Evolutionary conservation across 2,329 filamentous ascomycete species (phyloP).

Genomic region (Ascochyta lentis): DNA sequence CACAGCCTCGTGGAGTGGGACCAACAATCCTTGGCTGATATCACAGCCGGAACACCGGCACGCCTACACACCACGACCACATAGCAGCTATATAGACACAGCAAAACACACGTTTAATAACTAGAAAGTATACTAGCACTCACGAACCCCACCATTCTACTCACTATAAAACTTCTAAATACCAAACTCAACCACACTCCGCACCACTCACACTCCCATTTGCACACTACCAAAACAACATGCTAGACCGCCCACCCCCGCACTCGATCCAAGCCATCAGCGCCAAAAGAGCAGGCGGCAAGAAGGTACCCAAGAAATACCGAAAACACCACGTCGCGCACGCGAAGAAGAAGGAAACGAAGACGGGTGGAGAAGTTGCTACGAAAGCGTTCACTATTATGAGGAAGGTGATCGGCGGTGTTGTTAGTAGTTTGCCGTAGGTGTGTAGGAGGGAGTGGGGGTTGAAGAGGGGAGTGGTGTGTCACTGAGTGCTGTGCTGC

Average conservation of each 20-base stretch:
- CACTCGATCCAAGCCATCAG: conserved; percentile 27
- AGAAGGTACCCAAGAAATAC: conserved; percentile 26
- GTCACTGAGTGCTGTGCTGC: too few relatives aligned
- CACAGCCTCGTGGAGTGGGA: conserved; percentile 1
- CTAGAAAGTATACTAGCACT: background rate
- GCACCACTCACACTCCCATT: background rate
- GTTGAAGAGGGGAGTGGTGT: too few relatives aligned
- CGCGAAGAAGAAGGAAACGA: conserved; percentile 13
- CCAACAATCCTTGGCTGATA: conserved; percentile 4
- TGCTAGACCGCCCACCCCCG: conserved; percentile 8
- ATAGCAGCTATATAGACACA: background rate
- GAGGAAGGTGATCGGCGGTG: background rate
- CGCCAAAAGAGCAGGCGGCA: conserved; percentile 24
- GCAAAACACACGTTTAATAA: background rate
- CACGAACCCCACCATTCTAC: background rate
- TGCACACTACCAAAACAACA: background rate
- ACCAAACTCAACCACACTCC: background rate
- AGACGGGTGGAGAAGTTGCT: conserved; percentile 8
- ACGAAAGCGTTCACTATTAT: conserved; percentile 3
- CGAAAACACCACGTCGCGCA: conserved; percentile 20
- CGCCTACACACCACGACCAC: background rate
- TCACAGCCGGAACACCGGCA: conserved; percentile 7
- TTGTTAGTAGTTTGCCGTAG: background rate
- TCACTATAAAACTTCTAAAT: background rate
- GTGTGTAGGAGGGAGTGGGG: too few relatives aligned